phyloP scores from a whole-genome alignment of 1,284 basidiomycete species.

The Ganoderma boninense region DNA sequence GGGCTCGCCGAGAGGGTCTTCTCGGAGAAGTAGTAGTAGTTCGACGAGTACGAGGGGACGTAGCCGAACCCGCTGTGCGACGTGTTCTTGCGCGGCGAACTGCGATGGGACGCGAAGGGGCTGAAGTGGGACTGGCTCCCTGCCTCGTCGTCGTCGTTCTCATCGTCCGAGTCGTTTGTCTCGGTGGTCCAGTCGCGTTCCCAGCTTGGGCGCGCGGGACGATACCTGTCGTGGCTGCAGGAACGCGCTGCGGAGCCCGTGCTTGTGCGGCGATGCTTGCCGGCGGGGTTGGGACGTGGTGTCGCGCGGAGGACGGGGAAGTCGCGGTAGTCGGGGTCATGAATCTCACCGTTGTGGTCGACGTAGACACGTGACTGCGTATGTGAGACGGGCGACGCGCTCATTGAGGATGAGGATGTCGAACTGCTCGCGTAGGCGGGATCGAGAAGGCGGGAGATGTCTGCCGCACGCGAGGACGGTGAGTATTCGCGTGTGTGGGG shows the following conservation, averaged over 20 bases:
- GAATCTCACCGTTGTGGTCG: slow-evolving; percentile 67
- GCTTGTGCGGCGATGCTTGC: slow-evolving; percentile 35
- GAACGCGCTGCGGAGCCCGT: slow-evolving; percentile 33
- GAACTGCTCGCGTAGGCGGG: slow-evolving; percentile 59
- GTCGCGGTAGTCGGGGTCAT: slow-evolving; percentile 74
- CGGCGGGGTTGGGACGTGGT: slow-evolving; percentile 29
- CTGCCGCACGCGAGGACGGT: slow-evolving; percentile 51
- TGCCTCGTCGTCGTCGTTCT: slow-evolving; percentile 45
- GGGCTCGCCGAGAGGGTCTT: slow-evolving; percentile 36
- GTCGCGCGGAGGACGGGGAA: slow-evolving; percentile 56
- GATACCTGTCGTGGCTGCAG: slow-evolving; percentile 37
- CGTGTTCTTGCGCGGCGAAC: slow-evolving; percentile 33
- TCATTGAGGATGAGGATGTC: slow-evolving; percentile 44
- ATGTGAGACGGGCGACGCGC: slow-evolving; percentile 40
- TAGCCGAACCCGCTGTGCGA: slow-evolving; percentile 28
- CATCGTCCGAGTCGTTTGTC: slow-evolving; percentile 42
- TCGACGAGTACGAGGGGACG: slow-evolving; percentile 26
- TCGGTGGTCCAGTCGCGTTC: slow-evolving; percentile 43
- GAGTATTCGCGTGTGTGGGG: slow-evolving; percentile 39
- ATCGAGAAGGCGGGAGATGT: slow-evolving; percentile 70
- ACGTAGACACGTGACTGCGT: slow-evolving; percentile 54
- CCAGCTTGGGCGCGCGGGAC: slow-evolving; percentile 41
- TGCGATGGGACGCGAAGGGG: slow-evolving; percentile 35
- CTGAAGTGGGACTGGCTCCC: slow-evolving; percentile 38
- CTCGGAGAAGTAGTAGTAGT: slow-evolving; percentile 35